Evolutionary conservation across 352 stramenopile species (phyloP).

Genomic region (Phytopythium oedochilum): DNA sequence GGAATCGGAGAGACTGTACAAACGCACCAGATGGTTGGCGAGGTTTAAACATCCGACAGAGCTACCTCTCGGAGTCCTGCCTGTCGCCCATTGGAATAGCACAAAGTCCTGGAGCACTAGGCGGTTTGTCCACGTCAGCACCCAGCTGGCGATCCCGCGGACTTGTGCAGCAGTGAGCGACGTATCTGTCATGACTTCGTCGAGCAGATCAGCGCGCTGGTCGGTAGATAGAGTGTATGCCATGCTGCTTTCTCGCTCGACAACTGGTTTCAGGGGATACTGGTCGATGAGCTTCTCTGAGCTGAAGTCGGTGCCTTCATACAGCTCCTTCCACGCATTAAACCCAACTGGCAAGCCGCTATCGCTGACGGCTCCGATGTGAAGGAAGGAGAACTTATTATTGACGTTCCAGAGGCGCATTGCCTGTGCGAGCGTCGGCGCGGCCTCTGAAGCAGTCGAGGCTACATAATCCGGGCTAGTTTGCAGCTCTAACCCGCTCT

Average conservation of each 20-base stretch:
- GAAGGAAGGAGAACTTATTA: slow-evolving; percentile 43
- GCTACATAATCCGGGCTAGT: slow-evolving; percentile 18
- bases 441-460: not conserved
- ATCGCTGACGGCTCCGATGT: slow-evolving; percentile 7
- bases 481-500: slow-evolving; percentile 56
- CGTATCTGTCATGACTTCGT: slow-evolving; percentile 22
- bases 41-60: slow-evolving; percentile 17
- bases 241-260: slow-evolving; percentile 11
- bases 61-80: slow-evolving; percentile 34
- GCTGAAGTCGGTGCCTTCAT: slow-evolving; percentile 46
- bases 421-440: slow-evolving; percentile 34
- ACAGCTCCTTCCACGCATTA: slow-evolving; percentile 52
- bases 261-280: slow-evolving; percentile 27
- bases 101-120: slow-evolving; percentile 38
- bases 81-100: slow-evolving; percentile 42
- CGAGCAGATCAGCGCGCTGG: slow-evolving; percentile 20
- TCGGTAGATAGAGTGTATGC: slow-evolving; percentile 13
- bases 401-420: slow-evolving; percentile 33
- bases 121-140: slow-evolving; percentile 42
- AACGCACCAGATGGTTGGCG: slow-evolving; percentile 13
- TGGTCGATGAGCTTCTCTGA: slow-evolving; percentile 33
- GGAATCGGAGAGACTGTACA: slow-evolving; percentile 19
- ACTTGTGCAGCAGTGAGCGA: slow-evolving; percentile 32
- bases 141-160: slow-evolving; percentile 36
- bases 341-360: slow-evolving; percentile 42